These are phyloP conservation scores for Tricholoma flavovirens DNA, from an alignment of 768 basidiomycete genomes.

Conservation along the genomic window DNA sequence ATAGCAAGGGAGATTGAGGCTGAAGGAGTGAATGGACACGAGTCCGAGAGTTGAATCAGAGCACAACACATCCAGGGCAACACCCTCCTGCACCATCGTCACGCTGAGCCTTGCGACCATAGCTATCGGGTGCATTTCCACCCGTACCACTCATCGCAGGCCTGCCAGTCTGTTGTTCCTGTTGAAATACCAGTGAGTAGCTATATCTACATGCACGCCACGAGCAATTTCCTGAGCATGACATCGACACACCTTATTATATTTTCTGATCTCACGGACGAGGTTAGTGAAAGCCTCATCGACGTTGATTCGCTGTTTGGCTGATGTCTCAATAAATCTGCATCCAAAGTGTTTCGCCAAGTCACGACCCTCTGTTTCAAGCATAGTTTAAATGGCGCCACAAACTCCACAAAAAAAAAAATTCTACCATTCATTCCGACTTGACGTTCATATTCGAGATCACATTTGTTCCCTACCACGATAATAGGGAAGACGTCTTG, in stretches of 20 bases:
- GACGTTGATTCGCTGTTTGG: constrained; percentile 94
- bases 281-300: constrained; percentile 93
- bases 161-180: constrained; percentile 79
- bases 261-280: constrained; percentile 89
- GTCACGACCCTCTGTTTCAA: constrained; percentile 85
- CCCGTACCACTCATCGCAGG: constrained; percentile 47
- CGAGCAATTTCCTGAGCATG: background rate
- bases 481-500: constrained; percentile 94
- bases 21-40: too few species aligned
- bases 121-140: constrained; percentile 40
- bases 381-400: background rate
- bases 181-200: background rate
- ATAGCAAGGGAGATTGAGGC: too few species aligned
- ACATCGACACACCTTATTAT: constrained; percentile 68
- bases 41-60: constrained; percentile 18
- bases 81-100: constrained; percentile 56
- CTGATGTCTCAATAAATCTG: constrained; percentile 94
- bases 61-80: constrained; percentile 65
- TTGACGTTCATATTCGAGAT: constrained; percentile 92
- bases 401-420: background rate
- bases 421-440: constrained; percentile 83
- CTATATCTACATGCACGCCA: background rate
- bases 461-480: constrained; percentile 95
- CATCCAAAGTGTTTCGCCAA: constrained; percentile 93
- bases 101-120: constrained; percentile 39